These are phyloP conservation scores for Juglanconis sp. DNA, from an alignment of 2,329 filamentous ascomycete genomes.

Conservation along the genomic window DNA sequence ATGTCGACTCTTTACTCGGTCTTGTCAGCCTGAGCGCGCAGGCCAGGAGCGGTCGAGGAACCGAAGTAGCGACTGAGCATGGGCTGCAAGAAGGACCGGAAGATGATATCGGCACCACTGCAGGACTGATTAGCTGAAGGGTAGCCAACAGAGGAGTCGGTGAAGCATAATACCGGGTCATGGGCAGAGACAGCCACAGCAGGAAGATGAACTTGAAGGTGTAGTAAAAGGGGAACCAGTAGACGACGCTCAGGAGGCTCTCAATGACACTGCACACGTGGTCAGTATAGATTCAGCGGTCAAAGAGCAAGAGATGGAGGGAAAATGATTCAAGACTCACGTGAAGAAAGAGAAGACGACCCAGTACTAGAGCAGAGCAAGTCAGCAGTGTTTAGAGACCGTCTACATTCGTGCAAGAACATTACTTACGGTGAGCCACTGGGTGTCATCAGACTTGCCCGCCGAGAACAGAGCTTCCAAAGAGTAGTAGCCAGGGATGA, in stretches of 20 bases:
- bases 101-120: constrained; percentile 93
- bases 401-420: constrained; percentile 2
- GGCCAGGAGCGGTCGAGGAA: constrained; percentile 76
- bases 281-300: not conserved
- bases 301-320: not conserved
- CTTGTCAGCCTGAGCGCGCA: constrained; percentile 83
- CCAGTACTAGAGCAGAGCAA: constrained; percentile 64
- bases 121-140: constrained; percentile 4
- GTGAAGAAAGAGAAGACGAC: constrained; percentile 81
- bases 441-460: constrained; percentile 73
- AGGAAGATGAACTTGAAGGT: constrained; percentile 98
- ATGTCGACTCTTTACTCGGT: constrained; percentile 53
- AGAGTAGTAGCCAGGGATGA: constrained; percentile 82
- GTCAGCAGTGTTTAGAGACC: constrained; percentile 30
- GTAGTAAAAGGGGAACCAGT: constrained; percentile 99
- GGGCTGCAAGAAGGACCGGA: constrained; percentile 92
- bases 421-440: constrained; percentile 68
- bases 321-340: constrained; percentile 34
- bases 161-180: constrained; percentile 80
- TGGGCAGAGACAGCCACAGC: constrained; percentile 95
- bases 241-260: constrained; percentile 78
- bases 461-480: constrained; percentile 71
- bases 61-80: constrained; percentile 90
- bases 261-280: constrained; percentile 60
- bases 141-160: not conserved